Percentiles rank a stretch among this genome's conserved stretches.
Evolutionary conservation across 768 basidiomycete genomes (phyloP).

Genomic region (Mycena haematopus): DNA sequence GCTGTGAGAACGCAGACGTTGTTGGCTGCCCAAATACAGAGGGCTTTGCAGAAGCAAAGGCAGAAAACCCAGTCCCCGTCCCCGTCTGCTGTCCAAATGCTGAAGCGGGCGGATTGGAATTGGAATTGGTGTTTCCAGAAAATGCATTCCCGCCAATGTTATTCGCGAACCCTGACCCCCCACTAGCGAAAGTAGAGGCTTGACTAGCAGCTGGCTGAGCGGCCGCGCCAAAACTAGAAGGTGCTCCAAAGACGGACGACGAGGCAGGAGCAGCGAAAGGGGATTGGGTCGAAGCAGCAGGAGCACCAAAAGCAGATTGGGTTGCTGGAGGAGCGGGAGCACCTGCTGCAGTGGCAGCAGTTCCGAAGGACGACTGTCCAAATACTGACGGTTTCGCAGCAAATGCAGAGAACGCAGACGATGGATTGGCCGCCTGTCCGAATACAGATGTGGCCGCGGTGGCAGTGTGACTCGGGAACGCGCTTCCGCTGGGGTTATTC

Average conservation of each 20-base stretch:
- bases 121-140: conserved; percentile 31
- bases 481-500: conserved; percentile 3
- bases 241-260: conserved; percentile 23
- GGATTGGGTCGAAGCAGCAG: conserved; percentile 7
- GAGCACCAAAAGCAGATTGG: conserved; percentile 30
- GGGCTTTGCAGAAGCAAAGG: conserved; percentile 35
- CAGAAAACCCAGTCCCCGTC: conserved; percentile 42
- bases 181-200: conserved; percentile 12
- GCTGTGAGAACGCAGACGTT: conserved; percentile 11
- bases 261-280: conserved; percentile 31
- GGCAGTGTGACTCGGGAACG: background rate
- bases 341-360: conserved; percentile 29
- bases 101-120: conserved; percentile 38
- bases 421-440: background rate
- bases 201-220: conserved; percentile 5
- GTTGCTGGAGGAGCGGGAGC: conserved; percentile 29
- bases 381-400: background rate
- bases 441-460: background rate
- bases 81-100: conserved; percentile 35
- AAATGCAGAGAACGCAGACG: conserved; percentile 11
- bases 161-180: conserved; percentile 9
- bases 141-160: conserved; percentile 11
- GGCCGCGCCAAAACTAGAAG: conserved; percentile 44
- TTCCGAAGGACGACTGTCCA: conserved; percentile 35
- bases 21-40: conserved; percentile 48